Base-by-base conservation (phyloP, 306 rosid genomes). In the Mimosa bimucronata region DNA sequence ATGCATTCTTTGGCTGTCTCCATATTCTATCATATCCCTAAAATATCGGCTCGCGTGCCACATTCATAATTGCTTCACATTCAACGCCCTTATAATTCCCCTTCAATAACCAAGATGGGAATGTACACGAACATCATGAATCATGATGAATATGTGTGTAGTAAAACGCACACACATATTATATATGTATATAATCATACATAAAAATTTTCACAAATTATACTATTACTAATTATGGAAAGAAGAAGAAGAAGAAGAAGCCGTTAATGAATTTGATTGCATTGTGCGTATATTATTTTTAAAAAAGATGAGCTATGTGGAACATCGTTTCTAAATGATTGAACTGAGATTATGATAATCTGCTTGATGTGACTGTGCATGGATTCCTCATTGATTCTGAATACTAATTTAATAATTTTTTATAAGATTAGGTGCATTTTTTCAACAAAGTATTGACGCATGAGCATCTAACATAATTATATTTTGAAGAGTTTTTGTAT, bases 41-140 rank as follows among this genome's bases (percentile, higher is more conserved):
- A 44, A 65, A 66, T 44, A 38, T 70, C 73, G 74, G 41, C 28
- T 66, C 30, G 70, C 77, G 72, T 73, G 77, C 64, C 48, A 28
- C 61, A 3, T 28, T 16, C 34, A 48, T 46, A 29, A 18, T 16
- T 69, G 55, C 42, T 16, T 0, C 42, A 8, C 76, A 48, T 16
- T 71, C 76, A 71, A 70, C 40, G 31, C 38, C 23, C 21, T 26
- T 70, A 70, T 45, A 28, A 71, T 71, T 26, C n/a, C 42, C 58
- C 4, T 15, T 38, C 71, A 8, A 34, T 7, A 6, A n/a, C 12
- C 45, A 34, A 10, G 26, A 38, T 38, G 29, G 18, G n/a, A 66
- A 37, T 57, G 14, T 9, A 19, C 25, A 19, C 25, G 2, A 21
- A 19, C 23, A 52, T 19, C 38, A 34, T 34, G 38, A 6, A 34